Evolutionary conservation across 1,284 basidiomycete genomes (phyloP), one percentile per base, ranked within the genome.

Genomic region (Limonomyces culmigenus): DNA sequence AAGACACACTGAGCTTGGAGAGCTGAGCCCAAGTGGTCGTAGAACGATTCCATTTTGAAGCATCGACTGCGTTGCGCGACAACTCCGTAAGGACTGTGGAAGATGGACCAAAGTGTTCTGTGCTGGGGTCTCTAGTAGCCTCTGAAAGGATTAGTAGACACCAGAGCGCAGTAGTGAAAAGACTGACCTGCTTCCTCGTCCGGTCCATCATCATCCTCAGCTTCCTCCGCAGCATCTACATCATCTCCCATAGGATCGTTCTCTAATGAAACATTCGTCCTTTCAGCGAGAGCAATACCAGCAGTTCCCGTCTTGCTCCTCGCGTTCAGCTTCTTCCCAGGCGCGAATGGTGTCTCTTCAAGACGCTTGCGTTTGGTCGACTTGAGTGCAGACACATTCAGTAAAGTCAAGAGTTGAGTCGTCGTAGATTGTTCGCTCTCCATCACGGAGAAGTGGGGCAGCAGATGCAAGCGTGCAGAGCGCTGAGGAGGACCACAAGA

Each of bases 301-400:
- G 18, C 16, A 29, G n/a, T 17, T 32, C 19, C n/a, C 17, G 11
- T 25, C 15, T 15, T 14, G 13, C 14, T 50, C 27, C 73, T 64
- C 49, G 72, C 79, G 59, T 80, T 79, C 37, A 78, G 59, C 47
- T 83, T 78, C 49, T 65, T 64, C 20, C 60, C 47, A 33, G 54
- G 71, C 42, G 45, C n/a, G n/a, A n/a, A n/a, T n/a, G n/a, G n/a
- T n/a, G 8, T 27, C 23, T 27, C 55, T 38, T 55, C 45, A 39
- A 59, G 53, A 42, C 65, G 56, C 50, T 75, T 73, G 21, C 67
- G 56, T 46, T 80, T 81, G 30, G 60, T 60, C 5, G 65, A 56
- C 48, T 71, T 77, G 5, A 71, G 72, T 0, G 89, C 85, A 34
- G 85, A 87, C 2, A 96, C 87, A 54, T 99, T 98, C 19, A 98